phyloP scores from a whole-genome alignment of 148 eudicot genomes.

The Fagopyrum tataricum region DNA sequence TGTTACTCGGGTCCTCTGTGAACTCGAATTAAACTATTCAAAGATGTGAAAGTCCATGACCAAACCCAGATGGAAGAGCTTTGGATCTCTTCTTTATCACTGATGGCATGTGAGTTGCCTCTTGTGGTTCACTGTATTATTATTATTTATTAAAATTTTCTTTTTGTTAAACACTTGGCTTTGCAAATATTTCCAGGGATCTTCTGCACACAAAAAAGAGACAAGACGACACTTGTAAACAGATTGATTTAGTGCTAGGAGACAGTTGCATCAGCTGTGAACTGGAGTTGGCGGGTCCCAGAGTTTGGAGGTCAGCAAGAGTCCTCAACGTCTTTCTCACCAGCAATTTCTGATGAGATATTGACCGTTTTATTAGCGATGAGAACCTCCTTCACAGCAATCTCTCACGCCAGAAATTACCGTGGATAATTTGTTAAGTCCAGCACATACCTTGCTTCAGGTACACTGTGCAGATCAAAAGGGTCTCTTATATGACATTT shows the following conservation, averaged over 20 bases:
- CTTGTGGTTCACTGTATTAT: background rate
- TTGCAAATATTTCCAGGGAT: constrained; percentile 29
- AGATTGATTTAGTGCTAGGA: constrained; percentile 50
- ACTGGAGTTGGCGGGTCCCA: constrained; percentile 54
- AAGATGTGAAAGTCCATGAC: constrained; percentile 79
- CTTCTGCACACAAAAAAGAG: constrained; percentile 67
- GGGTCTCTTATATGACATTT: constrained; percentile 76
- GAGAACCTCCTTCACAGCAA: constrained; percentile 46
- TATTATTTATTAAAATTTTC: background rate
- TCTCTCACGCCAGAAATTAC: constrained; percentile 66
- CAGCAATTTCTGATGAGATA: constrained; percentile 56
- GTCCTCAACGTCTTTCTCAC: constrained; percentile 39
- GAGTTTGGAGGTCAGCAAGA: constrained; percentile 40
- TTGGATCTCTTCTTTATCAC: constrained; percentile 72
- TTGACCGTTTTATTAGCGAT: constrained; percentile 47
- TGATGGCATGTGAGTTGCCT: constrained; percentile 54
- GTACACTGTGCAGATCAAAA: constrained; percentile 71
- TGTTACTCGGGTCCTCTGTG: constrained; percentile 68
- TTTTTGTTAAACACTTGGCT: background rate
- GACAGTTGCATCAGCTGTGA: constrained; percentile 69
- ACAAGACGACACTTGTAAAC: constrained; percentile 46
- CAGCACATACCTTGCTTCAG: constrained; percentile 78
- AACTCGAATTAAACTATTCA: constrained; percentile 64
- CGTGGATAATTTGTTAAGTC: constrained; percentile 71
- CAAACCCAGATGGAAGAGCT: constrained; percentile 73